Percentiles rank a stretch among this genome's conserved stretches.
Evolutionary conservation across 164 flowering plant genomes (phyloP).

Genomic region (Piper betle): DNA sequence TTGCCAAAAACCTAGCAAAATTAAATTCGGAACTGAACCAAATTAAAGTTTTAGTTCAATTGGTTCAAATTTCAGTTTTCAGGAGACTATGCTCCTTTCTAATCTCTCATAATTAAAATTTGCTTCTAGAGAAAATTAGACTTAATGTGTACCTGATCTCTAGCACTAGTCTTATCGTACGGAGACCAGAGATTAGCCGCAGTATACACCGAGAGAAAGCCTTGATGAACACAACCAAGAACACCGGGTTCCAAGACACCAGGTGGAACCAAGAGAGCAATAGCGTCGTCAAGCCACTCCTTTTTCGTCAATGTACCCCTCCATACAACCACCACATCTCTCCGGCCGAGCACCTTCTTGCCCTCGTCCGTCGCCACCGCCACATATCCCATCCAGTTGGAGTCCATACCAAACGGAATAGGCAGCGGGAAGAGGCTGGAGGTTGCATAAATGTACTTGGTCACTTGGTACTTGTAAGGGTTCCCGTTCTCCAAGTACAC

Average conservation of each 20-base stretch:
- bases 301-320: constrained; percentile 25
- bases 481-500: constrained; percentile 16
- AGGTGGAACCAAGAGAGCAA: constrained; percentile 18
- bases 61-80: no score
- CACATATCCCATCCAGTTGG: constrained; percentile 43
- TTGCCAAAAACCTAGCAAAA: no score
- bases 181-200: constrained; percentile 25
- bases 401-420: constrained; percentile 25
- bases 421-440: constrained; percentile 19
- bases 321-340: constrained; percentile 41
- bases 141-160: constrained; percentile 26
- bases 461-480: constrained; percentile 19
- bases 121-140: no score
- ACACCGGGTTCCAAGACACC: constrained; percentile 4
- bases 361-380: constrained; percentile 62
- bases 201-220: constrained; percentile 31
- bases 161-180: constrained; percentile 29
- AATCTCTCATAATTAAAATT: no score
- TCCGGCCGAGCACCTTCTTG: constrained; percentile 23
- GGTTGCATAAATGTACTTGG: constrained; percentile 37
- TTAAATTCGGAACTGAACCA: no score
- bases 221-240: constrained; percentile 21
- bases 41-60: no score
- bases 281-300: constrained; percentile 34
- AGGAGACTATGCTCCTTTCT: no score